Conservation (phyloP, 1,284 basidiomycete genomes). For the Ganoderma lingzhi region DNA sequence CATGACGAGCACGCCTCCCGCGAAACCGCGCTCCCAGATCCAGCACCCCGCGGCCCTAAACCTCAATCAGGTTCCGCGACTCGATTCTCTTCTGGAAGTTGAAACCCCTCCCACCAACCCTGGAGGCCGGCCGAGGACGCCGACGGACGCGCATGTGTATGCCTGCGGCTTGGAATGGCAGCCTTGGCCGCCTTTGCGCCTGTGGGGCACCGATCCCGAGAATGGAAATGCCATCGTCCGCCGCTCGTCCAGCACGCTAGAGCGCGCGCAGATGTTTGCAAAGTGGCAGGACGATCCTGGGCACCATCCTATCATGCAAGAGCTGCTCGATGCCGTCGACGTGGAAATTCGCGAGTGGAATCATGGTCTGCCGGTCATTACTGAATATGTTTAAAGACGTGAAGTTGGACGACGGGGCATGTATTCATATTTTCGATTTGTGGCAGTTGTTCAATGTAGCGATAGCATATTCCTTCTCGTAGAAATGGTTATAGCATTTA, state of each 20-base stretch:
- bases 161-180: neutral
- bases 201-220: constrained; percentile 8
- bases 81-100: neutral
- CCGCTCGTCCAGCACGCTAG: constrained; percentile 16
- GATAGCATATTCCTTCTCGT: neutral
- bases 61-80: too few species aligned
- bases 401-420: neutral
- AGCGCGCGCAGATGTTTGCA: constrained; percentile 22
- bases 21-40: constrained; percentile 12
- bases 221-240: constrained; percentile 3
- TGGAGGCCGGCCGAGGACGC: neutral
- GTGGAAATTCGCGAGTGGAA: constrained; percentile 26
- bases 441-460: constrained; percentile 1
- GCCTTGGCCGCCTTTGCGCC: constrained; percentile 18
- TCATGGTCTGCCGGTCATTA: neutral
- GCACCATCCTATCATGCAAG: constrained; percentile 26
- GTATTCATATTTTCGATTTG: constrained; percentile 9
- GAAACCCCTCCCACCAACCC: neutral
- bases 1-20: constrained; percentile 26
- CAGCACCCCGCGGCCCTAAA: neutral
- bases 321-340: constrained; percentile 25
- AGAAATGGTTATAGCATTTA: neutral
- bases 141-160: too few species aligned
- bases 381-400: neutral
- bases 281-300: constrained; percentile 22